A percentile compares a stretch with the other conserved stretches of the same genome.
Conservation (phyloP, 2,329 filamentous ascomycete genomes). For the Claviceps cyperi region DNA sequence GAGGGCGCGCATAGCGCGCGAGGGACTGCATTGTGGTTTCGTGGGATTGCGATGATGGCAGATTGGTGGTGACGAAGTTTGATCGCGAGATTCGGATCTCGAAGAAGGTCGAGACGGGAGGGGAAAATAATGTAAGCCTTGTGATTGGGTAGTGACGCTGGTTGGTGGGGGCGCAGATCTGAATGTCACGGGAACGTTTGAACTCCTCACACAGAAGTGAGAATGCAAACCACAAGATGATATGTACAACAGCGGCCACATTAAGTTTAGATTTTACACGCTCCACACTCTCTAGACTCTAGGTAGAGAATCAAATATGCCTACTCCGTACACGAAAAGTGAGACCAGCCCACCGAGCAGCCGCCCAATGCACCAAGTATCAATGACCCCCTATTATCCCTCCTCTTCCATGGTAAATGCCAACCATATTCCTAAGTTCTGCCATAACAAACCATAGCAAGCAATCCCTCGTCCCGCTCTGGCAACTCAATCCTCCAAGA, state of each 20-base stretch:
- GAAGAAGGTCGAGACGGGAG: not conserved
- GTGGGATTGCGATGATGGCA: not conserved
- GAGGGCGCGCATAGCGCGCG: conserved; percentile 17
- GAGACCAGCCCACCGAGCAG: not conserved
- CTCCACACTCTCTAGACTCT: not conserved
- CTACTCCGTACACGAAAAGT: not conserved
- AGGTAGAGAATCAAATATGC: not conserved
- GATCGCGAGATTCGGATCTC: not conserved
- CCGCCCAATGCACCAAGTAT: not conserved
- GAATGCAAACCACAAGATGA: no score
- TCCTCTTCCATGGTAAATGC: not conserved
- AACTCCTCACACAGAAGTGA: no score
- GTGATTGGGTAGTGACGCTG: not conserved
- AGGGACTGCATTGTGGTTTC: conserved; percentile 13
- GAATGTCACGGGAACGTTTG: no score
- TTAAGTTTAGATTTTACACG: not conserved
- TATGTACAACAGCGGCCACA: not conserved
- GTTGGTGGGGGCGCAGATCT: not conserved
- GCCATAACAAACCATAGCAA: not conserved
- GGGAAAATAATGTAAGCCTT: not conserved
- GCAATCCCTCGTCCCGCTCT: no score
- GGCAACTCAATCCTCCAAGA: conserved; percentile 35
- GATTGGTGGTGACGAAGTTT: not conserved
- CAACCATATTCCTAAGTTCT: no score
- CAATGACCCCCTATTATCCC: not conserved